Conservation (phyloP, 2,329 filamentous ascomycete genomes). For the Penicillium janthinellum region DNA sequence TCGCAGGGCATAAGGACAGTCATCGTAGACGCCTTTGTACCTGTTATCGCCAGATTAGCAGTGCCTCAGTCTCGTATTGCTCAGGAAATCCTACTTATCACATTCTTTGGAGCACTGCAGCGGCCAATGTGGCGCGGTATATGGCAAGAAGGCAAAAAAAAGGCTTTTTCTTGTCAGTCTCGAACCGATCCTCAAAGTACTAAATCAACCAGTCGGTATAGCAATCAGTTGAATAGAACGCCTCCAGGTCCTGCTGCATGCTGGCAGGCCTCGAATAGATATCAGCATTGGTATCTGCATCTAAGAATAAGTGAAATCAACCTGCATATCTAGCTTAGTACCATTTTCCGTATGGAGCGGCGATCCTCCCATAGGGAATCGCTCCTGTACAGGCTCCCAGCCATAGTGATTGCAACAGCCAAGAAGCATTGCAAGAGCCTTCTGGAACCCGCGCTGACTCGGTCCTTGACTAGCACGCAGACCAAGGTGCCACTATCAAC, state of each 20-base stretch:
- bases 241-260: conserved; percentile 1
- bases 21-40: conserved; percentile 54
- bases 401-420: conserved; percentile 40
- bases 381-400: conserved; percentile 30
- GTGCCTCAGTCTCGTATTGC: not conserved
- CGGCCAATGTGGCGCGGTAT: conserved; percentile 57
- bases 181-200: conserved; percentile 35
- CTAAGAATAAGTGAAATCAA: conserved; percentile 3
- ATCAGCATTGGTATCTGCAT: not conserved
- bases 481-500: conserved; percentile 36
- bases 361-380: conserved; percentile 16
- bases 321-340: conserved; percentile 23
- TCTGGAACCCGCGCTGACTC: conserved; percentile 33
- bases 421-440: conserved; percentile 32
- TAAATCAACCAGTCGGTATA: conserved; percentile 33
- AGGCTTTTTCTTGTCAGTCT: conserved; percentile 42
- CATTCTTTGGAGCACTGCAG: conserved; percentile 53
- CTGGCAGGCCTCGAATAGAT: not conserved
- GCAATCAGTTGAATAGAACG: conserved; percentile 38
- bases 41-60: not conserved
- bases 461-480: conserved; percentile 31
- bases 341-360: conserved; percentile 7
- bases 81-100: conserved; percentile 31
- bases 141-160: conserved; percentile 54
- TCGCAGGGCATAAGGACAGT: conserved; percentile 53